These are phyloP conservation scores for Phytopythium mirpurense DNA, from an alignment of 352 stramenopile genomes.

Conservation along the genomic window DNA sequence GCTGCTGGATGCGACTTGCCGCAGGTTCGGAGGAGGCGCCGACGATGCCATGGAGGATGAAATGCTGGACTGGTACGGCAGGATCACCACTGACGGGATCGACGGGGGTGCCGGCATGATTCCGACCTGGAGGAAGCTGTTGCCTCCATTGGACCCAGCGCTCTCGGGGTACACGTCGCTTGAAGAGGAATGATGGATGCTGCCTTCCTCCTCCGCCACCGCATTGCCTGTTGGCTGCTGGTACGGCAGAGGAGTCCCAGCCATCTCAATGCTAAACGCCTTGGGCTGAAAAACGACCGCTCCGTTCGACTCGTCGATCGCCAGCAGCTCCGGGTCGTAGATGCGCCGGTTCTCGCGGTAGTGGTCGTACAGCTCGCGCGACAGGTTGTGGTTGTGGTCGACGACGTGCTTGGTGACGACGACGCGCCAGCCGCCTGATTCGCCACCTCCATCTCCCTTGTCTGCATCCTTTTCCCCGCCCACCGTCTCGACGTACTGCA, in stretches of 20 bases:
- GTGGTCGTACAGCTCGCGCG: slow-evolving; percentile 60
- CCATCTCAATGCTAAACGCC: not conserved
- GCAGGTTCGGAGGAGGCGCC: not conserved
- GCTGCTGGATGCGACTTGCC: not conserved
- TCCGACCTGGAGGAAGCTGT: slow-evolving; percentile 4
- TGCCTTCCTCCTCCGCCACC: not conserved
- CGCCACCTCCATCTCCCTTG: not conserved
- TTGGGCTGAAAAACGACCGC: slow-evolving; percentile 20
- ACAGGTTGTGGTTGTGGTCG: slow-evolving; percentile 82
- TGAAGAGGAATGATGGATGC: not conserved
- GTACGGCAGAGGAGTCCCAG: not conserved
- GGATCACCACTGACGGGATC: slow-evolving; percentile 28
- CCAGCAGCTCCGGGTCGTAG: slow-evolving; percentile 64
- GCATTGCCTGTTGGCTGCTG: not conserved
- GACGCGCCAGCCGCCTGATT: slow-evolving; percentile 42
- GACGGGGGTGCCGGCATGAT: slow-evolving; percentile 6
- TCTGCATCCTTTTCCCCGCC: not conserved
- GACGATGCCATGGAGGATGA: not conserved
- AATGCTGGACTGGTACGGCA: slow-evolving; percentile 16
- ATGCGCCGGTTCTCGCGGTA: slow-evolving; percentile 78
- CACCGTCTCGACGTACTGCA: slow-evolving; percentile 40
- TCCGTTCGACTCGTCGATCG: slow-evolving; percentile 43
- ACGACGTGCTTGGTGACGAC: slow-evolving; percentile 73
- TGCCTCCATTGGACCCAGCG: not conserved
- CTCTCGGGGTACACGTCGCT: not conserved